Evolutionary conservation across 306 rosid species (phyloP).

Genomic region (Cicer cuneatum): DNA sequence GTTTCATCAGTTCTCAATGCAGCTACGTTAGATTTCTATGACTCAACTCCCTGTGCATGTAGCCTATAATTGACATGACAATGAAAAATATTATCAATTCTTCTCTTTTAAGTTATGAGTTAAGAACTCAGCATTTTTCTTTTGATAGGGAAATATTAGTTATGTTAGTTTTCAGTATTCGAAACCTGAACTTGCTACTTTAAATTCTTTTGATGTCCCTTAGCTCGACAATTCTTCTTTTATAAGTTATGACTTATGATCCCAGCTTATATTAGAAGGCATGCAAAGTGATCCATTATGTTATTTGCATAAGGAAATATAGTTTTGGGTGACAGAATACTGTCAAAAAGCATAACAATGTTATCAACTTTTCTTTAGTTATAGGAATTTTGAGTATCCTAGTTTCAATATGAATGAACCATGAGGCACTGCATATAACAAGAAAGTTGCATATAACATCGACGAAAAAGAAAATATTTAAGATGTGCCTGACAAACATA

Average conservation of each 20-base stretch:
- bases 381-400: slow-evolving; percentile 26
- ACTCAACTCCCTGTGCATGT: slow-evolving; percentile 15
- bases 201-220: background rate
- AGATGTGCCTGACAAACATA: slow-evolving; percentile 30
- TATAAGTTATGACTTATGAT: slow-evolving; percentile 5
- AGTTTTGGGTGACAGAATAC: slow-evolving; percentile 31
- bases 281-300: slow-evolving; percentile 34
- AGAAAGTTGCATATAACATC: slow-evolving; percentile 26
- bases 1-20: slow-evolving; percentile 32
- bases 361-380: slow-evolving; percentile 27
- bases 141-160: background rate
- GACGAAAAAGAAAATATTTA: slow-evolving; percentile 13
- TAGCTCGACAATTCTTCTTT: slow-evolving; percentile 8
- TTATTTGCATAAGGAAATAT: slow-evolving; percentile 30
- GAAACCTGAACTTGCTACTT: background rate
- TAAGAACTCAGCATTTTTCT: background rate
- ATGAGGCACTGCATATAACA: slow-evolving; percentile 30
- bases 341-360: slow-evolving; percentile 28
- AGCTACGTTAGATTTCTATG: slow-evolving; percentile 13
- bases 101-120: slow-evolving; percentile 19
- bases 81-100: slow-evolving; percentile 29
- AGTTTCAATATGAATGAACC: slow-evolving; percentile 29
- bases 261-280: slow-evolving; percentile 29
- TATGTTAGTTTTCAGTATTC: background rate
- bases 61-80: slow-evolving; percentile 27